phyloP scores from a whole-genome alignment of 768 basidiomycete species.

The Cystobasidium tubakii region DNA sequence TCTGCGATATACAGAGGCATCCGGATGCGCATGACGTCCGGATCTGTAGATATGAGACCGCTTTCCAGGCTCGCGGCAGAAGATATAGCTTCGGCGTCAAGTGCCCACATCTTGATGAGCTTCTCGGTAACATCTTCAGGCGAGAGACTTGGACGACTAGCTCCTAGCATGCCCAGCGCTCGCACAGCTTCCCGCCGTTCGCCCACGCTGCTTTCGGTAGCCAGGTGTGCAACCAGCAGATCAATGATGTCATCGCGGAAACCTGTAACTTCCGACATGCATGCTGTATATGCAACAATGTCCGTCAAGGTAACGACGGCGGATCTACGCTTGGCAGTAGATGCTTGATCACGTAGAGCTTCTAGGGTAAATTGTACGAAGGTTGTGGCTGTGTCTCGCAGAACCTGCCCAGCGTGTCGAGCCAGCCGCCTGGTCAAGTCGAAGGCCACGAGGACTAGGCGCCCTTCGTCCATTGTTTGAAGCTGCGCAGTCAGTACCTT shows the following conservation, averaged over 20 bases:
- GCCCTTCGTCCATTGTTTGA: background rate
- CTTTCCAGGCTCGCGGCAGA: conserved; percentile 1
- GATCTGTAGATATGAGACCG: conserved; percentile 18
- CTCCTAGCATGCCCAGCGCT: conserved; percentile 23
- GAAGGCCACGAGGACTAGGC: background rate
- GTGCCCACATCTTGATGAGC: background rate
- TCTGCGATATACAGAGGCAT: conserved; percentile 30
- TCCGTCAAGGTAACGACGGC: conserved; percentile 24
- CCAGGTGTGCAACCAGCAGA: conserved; percentile 18
- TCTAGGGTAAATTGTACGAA: background rate
- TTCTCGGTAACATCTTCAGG: background rate
- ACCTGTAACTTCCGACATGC: conserved; percentile 9
- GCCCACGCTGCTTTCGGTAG: background rate
- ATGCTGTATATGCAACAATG: conserved; percentile 20
- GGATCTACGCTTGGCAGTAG: background rate
- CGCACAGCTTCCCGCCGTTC: background rate
- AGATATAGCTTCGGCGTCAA: background rate
- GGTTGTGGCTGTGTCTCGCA: background rate
- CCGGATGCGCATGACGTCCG: background rate
- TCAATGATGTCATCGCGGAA: conserved; percentile 21
- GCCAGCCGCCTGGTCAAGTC: conserved; percentile 9
- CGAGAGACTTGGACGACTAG: background rate
- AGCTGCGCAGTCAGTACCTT: conserved; percentile 4
- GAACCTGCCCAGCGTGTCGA: background rate
- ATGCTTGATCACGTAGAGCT: conserved; percentile 32